A percentile compares a stretch with the other conserved stretches of the same genome.
These are phyloP conservation scores for Fusarium scirpi DNA, from an alignment of 2,329 filamentous ascomycete genomes.

Conservation along the genomic window DNA sequence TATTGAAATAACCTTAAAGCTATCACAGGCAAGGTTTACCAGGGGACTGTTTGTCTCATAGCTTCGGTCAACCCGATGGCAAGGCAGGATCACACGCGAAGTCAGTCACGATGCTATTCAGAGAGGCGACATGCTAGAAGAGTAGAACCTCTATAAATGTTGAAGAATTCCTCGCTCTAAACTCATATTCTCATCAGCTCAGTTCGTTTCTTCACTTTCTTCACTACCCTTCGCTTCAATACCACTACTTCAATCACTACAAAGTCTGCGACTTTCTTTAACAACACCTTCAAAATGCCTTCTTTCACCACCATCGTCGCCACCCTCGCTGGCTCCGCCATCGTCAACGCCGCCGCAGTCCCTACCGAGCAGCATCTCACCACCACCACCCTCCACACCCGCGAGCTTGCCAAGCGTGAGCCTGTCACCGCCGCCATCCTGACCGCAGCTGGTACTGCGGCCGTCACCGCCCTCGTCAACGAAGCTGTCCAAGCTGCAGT, in stretches of 20 bases:
- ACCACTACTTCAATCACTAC: background rate
- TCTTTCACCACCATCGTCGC: background rate
- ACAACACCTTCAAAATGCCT: background rate
- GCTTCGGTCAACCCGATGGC: background rate
- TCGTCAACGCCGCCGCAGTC: background rate
- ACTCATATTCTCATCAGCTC: background rate
- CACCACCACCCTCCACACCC: conserved; percentile 9
- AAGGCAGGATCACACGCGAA: background rate
- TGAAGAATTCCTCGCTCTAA: rapidly evolving
- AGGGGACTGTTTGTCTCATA: background rate
- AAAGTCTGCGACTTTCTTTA: conserved; percentile 1
- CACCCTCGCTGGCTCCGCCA: background rate
- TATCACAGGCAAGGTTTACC: background rate
- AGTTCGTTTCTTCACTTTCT: background rate
- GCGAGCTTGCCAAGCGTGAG: background rate
- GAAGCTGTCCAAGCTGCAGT: background rate
- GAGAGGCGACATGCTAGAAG: background rate
- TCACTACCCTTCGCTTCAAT: background rate
- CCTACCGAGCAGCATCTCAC: background rate
- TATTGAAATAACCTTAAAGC: conserved; percentile 6
- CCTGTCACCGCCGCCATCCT: background rate
- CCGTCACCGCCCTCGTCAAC: background rate
- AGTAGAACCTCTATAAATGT: background rate
- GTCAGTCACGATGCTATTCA: background rate
- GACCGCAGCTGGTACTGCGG: conserved; percentile 13